Evolutionary conservation across 2,329 filamentous ascomycete genomes (phyloP), one percentile per base, ranked within the genome.

Genomic region (Aulographum hederae): DNA sequence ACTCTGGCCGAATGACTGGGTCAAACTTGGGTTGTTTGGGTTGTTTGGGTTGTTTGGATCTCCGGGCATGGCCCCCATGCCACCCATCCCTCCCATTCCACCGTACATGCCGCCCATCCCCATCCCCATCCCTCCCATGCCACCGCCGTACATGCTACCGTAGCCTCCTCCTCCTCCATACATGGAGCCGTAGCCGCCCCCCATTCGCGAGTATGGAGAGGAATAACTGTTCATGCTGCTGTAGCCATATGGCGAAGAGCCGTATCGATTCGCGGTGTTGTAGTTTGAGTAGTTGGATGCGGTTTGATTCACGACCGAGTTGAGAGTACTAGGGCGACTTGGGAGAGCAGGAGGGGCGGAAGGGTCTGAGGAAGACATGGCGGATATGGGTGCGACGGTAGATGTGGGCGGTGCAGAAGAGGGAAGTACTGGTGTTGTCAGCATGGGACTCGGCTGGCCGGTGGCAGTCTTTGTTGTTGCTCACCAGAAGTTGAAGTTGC

Each of bases 1-100:
- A 60, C 79, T 89, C 54, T 92, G 85, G 50, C 75, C 81, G 63
- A 95, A 94, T 32, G 80, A 78, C 50, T 91, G 80, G n/a, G 86
- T 94, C 51, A 98, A 61, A 56, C 84, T 94, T 53, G 82, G 80
- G 51, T 93, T 82, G 50, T 91, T 91, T 18, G 79, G 78, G 49
- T 80, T 52, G 10, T 10, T 25, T 13, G 10, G 21, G 10, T 13
- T 21, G 32, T 19, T 28, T n/a, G 16, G 20, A 4, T 23, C 31
- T 34, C 36, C 36, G 26, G 50, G 48, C 43, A 53, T 52, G n/a
- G 48, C 72, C 16, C 58, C 61, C 42, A 53, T 55, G 30, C 54
- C 53, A 6, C 47, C 46, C 43, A 53, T 53, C 4, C 58, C 53
- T 28, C 43, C 45, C 19, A 44, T 46, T n/a, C 53, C 47, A 17